Base-by-base conservation (phyloP, 768 basidiomycete genomes). In the Leccinellum luteum region DNA sequence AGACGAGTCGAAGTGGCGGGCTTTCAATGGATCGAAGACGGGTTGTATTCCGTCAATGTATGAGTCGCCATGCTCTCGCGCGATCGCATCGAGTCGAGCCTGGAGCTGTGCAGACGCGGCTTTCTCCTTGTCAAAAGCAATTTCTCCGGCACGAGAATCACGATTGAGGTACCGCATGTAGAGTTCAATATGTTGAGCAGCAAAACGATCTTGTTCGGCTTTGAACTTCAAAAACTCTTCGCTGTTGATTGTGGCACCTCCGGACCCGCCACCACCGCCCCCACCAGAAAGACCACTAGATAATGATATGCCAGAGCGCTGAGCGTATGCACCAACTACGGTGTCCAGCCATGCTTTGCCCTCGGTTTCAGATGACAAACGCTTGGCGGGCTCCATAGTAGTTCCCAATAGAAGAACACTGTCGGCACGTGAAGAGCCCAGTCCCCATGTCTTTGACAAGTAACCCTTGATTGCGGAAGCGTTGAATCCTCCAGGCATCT, bases 401-500 rank as follows among this genome's bases (percentile, higher is more conserved):
- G 94, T 90, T 57, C 87, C 95, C 55, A 97, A 81, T 28, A 98
- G 81, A 35, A 99, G 85, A 12, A 95, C 93, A 19, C 84, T 91
- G 63, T 98, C 97, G 8, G 91, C 84, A 51, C 95, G 94, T 15
- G 82, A 81, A 4, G 96, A 78, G 28, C 96, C 97, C n/a, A 98
- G 78, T 49, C 97, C 97, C 94, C 95, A 98, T 27, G 84, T 84
- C 80, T 98, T 98, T 35, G 86, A 83, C 28, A 99, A 81, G 71
- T 99, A 82, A 0, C 83, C 75, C 75, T 97, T 95, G 73, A 95
- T 94, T 12, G 92, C 83, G 7, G 95, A 92, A 19, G 89, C 79
- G 64, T 97, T 97, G 85, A 99, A 99, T 34, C 96, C 96, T 71
- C 97, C 97, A 31, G 97, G 97, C 92, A 99, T 96, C 78, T 99